Evolutionary conservation across 495 filamentous ascomycete genomes (phyloP), one percentile per base, ranked within the genome.

Genomic region (Penicillium canariense): DNA sequence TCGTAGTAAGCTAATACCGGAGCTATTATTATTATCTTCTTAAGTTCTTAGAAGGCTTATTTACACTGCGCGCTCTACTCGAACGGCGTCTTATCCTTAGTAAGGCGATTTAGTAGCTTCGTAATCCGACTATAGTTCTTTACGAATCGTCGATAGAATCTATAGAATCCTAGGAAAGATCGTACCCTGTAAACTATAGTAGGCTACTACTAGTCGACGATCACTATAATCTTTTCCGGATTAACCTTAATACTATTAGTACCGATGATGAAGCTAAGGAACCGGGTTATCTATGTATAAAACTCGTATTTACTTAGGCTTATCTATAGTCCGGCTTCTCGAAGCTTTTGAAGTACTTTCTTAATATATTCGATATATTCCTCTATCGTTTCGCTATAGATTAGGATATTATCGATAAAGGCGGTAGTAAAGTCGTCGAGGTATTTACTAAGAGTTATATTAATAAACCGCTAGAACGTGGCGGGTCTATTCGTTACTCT

Each of bases 261-360:
- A 3, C 35, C 8, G 4, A 50, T 20, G 20, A 50, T 50, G 18
- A 38, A 50, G 5, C 48, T 14, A 25, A 50, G 15, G 34, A 50
- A 72, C 11, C 65, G 51, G 1, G 54, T 62, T 15, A 53, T 9
- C 0, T 12, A 45, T 3, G 56, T 25, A 49, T 60, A n/a, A 31
- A 76, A 74, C 35, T 68, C 50, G 23, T 52, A 72, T 47, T 76
- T 74, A 1, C 50, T 10, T 4, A 70, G 11, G 8, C 59, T 47
- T 0, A 32, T 28, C n/a, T 53, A 18, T 14, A 50, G 20, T 2
- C 35, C 32, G 7, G 14, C 35, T 18, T 36, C 36, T 3, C 14
- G 0, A 0, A 50, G 26, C 6, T 11, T 23, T 11, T 30, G 5
- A 0, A 50, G 6, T 0, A 50, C 48, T 1, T 20, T 28, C 1